Percentiles rank a stretch among this genome's conserved stretches.
Evolutionary conservation across 768 basidiomycete species (phyloP).

Genomic region (Xerocomellus intermedius): DNA sequence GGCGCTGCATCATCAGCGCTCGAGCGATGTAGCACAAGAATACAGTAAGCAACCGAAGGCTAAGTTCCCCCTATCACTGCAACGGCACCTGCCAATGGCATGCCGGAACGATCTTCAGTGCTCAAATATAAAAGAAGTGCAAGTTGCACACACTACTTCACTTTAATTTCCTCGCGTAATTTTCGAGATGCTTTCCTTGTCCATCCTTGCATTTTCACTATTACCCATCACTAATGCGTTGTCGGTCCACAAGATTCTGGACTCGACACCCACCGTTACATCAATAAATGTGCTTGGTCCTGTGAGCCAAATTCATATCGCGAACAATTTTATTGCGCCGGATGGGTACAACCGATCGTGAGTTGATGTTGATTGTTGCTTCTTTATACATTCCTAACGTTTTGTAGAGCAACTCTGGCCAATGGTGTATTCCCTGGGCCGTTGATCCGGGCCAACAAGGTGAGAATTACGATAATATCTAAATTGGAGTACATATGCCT

Average conservation of each 20-base stretch:
- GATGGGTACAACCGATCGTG: conserved; percentile 48
- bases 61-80: not conserved
- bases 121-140: conserved; percentile 8
- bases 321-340: conserved; percentile 41
- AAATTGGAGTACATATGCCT: not conserved
- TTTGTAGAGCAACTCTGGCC: conserved; percentile 40
- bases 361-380: not conserved
- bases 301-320: conserved; percentile 30
- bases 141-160: no score
- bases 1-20: not conserved
- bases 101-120: not conserved
- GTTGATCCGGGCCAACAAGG: conserved; percentile 42
- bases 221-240: conserved; percentile 4
- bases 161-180: not conserved
- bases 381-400: not conserved
- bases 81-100: not conserved
- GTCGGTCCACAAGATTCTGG: not conserved
- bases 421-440: conserved; percentile 48
- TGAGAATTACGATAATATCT: not conserved
- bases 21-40: not conserved
- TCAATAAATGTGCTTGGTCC: conserved; percentile 16
- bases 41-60: not conserved
- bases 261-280: not conserved
- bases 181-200: conserved; percentile 3
- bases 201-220: conserved; percentile 9